phyloP scores from a whole-genome alignment of 2,329 filamentous ascomycete genomes.

The Xylariaceae sp. region DNA sequence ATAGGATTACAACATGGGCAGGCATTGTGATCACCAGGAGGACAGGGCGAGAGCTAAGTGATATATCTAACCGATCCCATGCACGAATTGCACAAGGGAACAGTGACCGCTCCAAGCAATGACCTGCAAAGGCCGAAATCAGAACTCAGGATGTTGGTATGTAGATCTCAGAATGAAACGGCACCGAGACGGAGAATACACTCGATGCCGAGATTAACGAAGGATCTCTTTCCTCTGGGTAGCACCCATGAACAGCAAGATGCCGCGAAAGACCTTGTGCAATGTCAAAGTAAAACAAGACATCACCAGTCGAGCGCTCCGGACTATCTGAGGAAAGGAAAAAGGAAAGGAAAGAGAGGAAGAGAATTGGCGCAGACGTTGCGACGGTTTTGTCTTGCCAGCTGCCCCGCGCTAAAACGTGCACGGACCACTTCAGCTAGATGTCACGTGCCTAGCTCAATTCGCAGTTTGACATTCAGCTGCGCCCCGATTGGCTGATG shows the following conservation, averaged over 20 bases:
- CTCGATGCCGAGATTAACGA: conserved; percentile 37
- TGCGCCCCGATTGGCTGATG: conserved; percentile 21
- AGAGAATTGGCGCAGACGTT: not conserved
- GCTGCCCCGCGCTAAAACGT: conserved; percentile 7
- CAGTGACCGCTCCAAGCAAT: not conserved
- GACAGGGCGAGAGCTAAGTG: no score
- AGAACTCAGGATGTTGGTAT: conserved; percentile 15
- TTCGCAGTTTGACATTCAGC: conserved; percentile 19
- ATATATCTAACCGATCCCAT: no score
- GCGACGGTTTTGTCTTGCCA: not conserved
- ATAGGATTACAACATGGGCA: no score
- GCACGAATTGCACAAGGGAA: not conserved
- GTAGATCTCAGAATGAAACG: conserved; percentile 38
- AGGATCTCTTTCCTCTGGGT: conserved; percentile 34
- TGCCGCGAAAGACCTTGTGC: conserved; percentile 25
- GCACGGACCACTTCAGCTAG: conserved; percentile 20
- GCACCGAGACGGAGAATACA: conserved; percentile 30
- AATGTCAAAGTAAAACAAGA: conserved; percentile 19
- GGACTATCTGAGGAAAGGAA: conserved; percentile 47
- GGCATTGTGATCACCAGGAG: no score
- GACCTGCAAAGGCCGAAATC: not conserved
- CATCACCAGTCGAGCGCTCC: conserved; percentile 37
- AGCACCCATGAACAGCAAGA: conserved; percentile 25
- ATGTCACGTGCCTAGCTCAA: conserved; percentile 14
- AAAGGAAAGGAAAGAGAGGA: conserved; percentile 23